phyloP scores from a whole-genome alignment of 352 stramenopile species.

The Globisporangium radiosum region DNA sequence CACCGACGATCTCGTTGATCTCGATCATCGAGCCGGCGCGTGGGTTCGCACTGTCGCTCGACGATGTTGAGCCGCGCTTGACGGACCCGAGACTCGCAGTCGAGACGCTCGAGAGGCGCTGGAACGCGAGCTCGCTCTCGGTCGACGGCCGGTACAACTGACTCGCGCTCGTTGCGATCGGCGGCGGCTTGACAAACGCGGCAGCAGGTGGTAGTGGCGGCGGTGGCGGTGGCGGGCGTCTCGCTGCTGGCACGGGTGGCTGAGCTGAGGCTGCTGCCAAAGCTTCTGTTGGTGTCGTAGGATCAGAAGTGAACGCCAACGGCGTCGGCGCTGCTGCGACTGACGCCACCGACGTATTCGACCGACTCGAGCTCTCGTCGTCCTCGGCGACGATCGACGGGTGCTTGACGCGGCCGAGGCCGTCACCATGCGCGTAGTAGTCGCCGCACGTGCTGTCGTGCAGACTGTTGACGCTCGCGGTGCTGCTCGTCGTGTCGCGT shows the following conservation, averaged over 20 bases:
- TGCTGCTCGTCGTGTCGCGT: constrained; percentile 14
- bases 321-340: not conserved
- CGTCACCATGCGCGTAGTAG: constrained; percentile 14
- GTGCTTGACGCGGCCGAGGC: constrained; percentile 5
- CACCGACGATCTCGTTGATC: constrained; percentile 12
- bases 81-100: constrained; percentile 13
- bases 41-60: constrained; percentile 5
- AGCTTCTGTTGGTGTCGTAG: constrained; percentile 4
- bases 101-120: constrained; percentile 14
- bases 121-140: constrained; percentile 12
- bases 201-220: constrained; percentile 8
- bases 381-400: constrained; percentile 15
- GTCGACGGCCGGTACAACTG: constrained; percentile 10
- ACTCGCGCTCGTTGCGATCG: not conserved
- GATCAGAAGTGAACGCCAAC: not conserved
- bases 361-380: constrained; percentile 7
- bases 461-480: constrained; percentile 14
- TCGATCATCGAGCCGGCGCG: constrained; percentile 19
- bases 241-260: not conserved
- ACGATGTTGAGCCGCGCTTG: constrained; percentile 17
- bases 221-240: not conserved
- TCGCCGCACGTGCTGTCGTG: constrained; percentile 18
- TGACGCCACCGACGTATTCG: not conserved
- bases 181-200: constrained; percentile 5
- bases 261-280: too few species aligned